These are phyloP conservation scores for Phaffomyces opuntiae DNA, from an alignment of 805 yeast species.

Conservation along the genomic window DNA sequence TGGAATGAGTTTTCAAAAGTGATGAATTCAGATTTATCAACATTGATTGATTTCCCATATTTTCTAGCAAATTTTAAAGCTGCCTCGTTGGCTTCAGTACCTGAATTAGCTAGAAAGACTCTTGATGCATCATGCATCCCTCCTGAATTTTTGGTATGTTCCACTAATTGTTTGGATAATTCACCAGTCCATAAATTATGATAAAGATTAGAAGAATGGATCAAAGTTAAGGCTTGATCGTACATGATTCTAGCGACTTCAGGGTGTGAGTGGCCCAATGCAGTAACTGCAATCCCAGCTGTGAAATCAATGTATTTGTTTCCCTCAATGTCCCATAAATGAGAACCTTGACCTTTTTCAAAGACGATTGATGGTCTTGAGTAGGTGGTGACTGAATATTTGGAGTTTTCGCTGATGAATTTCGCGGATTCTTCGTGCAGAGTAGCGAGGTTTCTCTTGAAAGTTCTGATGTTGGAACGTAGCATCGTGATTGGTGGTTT, in stretches of 20 bases:
- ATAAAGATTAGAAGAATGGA: conserved; percentile 83
- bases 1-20: conserved; percentile 91
- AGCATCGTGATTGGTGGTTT: background rate
- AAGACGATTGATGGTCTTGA: conserved; percentile 72
- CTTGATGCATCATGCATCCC: conserved; percentile 78
- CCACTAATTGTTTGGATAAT: conserved; percentile 63
- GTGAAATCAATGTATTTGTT: conserved; percentile 81
- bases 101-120: conserved; percentile 67
- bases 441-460: background rate
- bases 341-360: conserved; percentile 76
- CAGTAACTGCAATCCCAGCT: conserved; percentile 97
- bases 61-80: conserved; percentile 78
- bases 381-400: conserved; percentile 67
- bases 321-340: conserved; percentile 73
- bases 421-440: conserved; percentile 20
- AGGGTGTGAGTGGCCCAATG: conserved; percentile 80
- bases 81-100: conserved; percentile 77
- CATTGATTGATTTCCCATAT: conserved; percentile 52
- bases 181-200: conserved; percentile 81
- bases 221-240: conserved; percentile 65
- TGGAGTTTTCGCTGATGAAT: conserved; percentile 28
- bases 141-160: conserved; percentile 59
- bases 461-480: conserved; percentile 1
- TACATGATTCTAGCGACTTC: conserved; percentile 62
- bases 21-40: conserved; percentile 64